Conservation (phyloP, 2,329 filamentous ascomycete species). For the Juglanconis sp. region DNA sequence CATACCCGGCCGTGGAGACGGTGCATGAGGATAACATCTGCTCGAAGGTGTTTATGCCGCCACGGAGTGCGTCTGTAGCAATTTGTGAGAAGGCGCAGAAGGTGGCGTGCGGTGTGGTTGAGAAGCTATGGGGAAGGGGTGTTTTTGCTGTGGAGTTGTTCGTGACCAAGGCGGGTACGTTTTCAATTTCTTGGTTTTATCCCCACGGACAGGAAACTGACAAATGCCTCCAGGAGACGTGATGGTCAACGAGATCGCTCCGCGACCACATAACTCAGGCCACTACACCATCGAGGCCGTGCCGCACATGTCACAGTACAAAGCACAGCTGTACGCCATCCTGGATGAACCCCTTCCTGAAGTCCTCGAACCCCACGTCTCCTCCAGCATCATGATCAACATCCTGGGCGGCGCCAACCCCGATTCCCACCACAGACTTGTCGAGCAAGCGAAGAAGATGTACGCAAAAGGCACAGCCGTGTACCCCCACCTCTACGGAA, state of each 20-base stretch:
- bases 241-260: constrained; percentile 83
- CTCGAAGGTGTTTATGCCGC: constrained; percentile 85
- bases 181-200: neutral
- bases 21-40: constrained; percentile 95
- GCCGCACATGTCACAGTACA: constrained; percentile 82
- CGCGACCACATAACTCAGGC: constrained; percentile 81
- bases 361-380: constrained; percentile 56
- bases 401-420: constrained; percentile 67
- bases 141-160: constrained; percentile 98
- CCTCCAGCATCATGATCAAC: constrained; percentile 73
- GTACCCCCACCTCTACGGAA: constrained; percentile 85
- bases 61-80: constrained; percentile 62
- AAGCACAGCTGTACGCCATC: constrained; percentile 83
- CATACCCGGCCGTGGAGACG: constrained; percentile 90
- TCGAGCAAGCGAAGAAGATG: constrained; percentile 42
- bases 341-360: constrained; percentile 58
- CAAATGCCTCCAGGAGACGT: constrained; percentile 46
- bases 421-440: constrained; percentile 57
- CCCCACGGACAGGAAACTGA: constrained; percentile 7
- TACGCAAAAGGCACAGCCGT: constrained; percentile 46
- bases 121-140: constrained; percentile 79
- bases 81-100: constrained; percentile 66
- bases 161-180: constrained; percentile 64
- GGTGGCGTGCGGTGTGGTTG: constrained; percentile 75
- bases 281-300: constrained; percentile 95